Conservation (phyloP, 495 filamentous ascomycete species). For the Xanthoparmelia taractica region DNA sequence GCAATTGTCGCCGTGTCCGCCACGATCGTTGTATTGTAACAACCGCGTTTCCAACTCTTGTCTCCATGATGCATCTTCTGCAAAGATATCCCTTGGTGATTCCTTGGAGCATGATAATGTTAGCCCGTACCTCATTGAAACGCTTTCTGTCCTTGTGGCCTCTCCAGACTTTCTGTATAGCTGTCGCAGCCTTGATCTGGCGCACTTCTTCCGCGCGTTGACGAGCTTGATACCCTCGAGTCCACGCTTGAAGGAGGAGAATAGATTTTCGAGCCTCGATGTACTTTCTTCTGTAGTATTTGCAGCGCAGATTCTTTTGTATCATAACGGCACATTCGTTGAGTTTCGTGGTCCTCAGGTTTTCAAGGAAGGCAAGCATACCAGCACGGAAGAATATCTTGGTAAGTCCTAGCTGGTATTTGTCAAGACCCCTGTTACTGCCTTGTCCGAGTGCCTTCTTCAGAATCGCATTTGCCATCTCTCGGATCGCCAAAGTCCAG, state of each 20-base stretch:
- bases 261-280: conserved; percentile 78
- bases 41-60: conserved; percentile 86
- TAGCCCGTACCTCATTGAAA: conserved; percentile 67
- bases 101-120: conserved; percentile 80
- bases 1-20: conserved; percentile 71
- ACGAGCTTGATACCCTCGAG: conserved; percentile 67
- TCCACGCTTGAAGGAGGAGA: conserved; percentile 65
- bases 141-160: conserved; percentile 76
- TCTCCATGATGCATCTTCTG: conserved; percentile 83
- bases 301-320: conserved; percentile 93
- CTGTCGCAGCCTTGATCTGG: conserved; percentile 76
- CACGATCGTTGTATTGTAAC: conserved; percentile 83
- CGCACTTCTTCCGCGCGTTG: conserved; percentile 73
- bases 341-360: conserved; percentile 77
- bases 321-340: conserved; percentile 97
- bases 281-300: conserved; percentile 90
- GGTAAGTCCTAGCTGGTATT: conserved; percentile 91
- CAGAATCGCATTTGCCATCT: conserved; percentile 89
- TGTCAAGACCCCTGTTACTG: conserved; percentile 75
- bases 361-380: conserved; percentile 97
- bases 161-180: conserved; percentile 91
- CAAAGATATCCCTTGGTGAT: conserved; percentile 84
- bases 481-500: conserved; percentile 88
- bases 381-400: conserved; percentile 99
- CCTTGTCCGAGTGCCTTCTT: conserved; percentile 78